Conservation (phyloP, 140 eudicot species). For the Oenanthe javanica region DNA sequence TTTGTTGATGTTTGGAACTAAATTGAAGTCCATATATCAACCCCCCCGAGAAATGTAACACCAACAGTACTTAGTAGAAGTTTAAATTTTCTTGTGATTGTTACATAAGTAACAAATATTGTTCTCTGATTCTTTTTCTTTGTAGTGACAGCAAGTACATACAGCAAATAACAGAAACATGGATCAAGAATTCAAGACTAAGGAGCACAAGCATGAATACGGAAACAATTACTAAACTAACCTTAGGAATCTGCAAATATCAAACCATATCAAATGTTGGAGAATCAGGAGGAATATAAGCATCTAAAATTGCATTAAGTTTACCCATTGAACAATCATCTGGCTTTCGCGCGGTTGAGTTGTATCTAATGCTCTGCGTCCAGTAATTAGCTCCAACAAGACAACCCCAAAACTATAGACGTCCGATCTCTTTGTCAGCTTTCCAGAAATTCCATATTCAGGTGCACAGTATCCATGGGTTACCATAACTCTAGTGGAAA, state of each 20-base stretch:
- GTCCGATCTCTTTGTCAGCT: slow-evolving; percentile 47
- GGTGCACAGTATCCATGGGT: slow-evolving; percentile 81
- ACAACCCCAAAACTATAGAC: slow-evolving; percentile 72
- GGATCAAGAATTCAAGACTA: background rate
- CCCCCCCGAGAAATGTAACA: background rate
- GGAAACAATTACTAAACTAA: background rate
- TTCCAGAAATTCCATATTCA: slow-evolving; percentile 60
- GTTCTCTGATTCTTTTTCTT: background rate
- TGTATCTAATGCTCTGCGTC: slow-evolving; percentile 39
- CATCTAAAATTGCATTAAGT: background rate
- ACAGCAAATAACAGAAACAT: background rate
- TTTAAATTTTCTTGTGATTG: background rate
- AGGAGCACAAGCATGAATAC: background rate
- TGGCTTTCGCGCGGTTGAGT: slow-evolving; percentile 23
- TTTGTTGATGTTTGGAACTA: background rate
- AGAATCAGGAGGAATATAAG: background rate
- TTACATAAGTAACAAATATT: background rate
- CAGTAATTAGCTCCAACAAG: slow-evolving; percentile 62
- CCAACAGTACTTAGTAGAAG: background rate
- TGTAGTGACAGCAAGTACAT: background rate
- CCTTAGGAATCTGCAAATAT: background rate
- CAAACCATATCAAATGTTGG: background rate
- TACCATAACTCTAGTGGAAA: slow-evolving; percentile 63
- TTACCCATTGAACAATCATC: slow-evolving; percentile 57
- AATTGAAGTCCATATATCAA: background rate